Evolutionary conservation across 2,329 filamentous ascomycete species (phyloP).

Genomic region (Aureobasidium pullulans): DNA sequence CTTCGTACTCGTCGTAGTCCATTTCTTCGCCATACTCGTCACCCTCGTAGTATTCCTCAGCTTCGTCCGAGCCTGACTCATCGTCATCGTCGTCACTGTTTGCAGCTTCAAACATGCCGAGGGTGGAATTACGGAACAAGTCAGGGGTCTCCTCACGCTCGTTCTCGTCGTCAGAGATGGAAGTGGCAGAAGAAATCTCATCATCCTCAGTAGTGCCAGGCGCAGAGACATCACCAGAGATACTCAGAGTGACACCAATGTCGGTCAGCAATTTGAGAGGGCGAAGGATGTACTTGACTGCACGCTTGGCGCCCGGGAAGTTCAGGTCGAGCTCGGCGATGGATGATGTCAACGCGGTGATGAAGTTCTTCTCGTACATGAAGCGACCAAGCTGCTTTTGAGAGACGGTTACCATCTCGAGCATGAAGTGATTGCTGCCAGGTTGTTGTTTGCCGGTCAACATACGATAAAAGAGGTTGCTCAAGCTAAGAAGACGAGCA

Average conservation of each 20-base stretch:
- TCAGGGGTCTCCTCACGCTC: slow-evolving; percentile 87
- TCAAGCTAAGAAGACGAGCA: slow-evolving; percentile 75
- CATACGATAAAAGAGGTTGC: slow-evolving; percentile 89
- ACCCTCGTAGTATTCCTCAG: slow-evolving; percentile 72
- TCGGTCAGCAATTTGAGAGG: slow-evolving; percentile 82
- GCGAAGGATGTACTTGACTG: slow-evolving; percentile 91
- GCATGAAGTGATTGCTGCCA: slow-evolving; percentile 28
- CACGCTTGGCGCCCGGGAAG: slow-evolving; percentile 85
- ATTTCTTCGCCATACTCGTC: slow-evolving; percentile 86
- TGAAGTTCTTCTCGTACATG: slow-evolving; percentile 98
- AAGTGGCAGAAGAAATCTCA: slow-evolving; percentile 79
- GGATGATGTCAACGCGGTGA: slow-evolving; percentile 78
- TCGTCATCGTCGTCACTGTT: slow-evolving; percentile 76
- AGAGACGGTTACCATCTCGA: slow-evolving; percentile 36
- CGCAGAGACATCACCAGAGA: slow-evolving; percentile 63
- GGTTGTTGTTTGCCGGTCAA: slow-evolving; percentile 69
- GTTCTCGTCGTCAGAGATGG: slow-evolving; percentile 65
- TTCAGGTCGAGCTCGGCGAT: slow-evolving; percentile 95
- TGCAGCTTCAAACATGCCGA: slow-evolving; percentile 86
- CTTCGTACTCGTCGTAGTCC: slow-evolving; percentile 77
- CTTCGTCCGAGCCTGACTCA: slow-evolving; percentile 55
- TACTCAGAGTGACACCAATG: slow-evolving; percentile 78
- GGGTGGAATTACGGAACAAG: slow-evolving; percentile 88
- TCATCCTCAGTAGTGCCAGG: slow-evolving; percentile 67
- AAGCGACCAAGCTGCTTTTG: slow-evolving; percentile 81